Evolutionary conservation across 768 basidiomycete species (phyloP).

Genomic region (Auriscalpium orientale): DNA sequence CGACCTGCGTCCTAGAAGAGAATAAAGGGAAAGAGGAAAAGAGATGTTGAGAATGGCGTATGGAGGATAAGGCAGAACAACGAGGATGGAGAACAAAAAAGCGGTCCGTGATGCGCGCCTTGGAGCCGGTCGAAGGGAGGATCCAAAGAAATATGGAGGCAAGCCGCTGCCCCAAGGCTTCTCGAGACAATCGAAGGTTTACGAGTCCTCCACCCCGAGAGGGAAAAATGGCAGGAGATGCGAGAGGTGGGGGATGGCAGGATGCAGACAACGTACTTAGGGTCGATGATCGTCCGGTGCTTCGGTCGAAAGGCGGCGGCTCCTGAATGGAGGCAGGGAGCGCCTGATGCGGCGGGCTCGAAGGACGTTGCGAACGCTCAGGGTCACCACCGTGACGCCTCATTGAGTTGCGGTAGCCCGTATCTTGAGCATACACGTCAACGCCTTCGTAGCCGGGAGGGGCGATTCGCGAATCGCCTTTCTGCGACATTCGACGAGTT

Average conservation of each 20-base stretch:
- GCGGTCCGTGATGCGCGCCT: conserved; percentile 15
- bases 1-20: conserved; percentile 17
- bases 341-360: not conserved
- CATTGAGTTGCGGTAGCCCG: conserved; percentile 5
- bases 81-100: conserved; percentile 13
- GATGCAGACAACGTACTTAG: conserved; percentile 19
- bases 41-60: conserved; percentile 15
- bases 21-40: conserved; percentile 10
- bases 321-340: conserved; percentile 5
- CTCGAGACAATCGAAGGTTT: conserved; percentile 8
- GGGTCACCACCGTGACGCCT: conserved; percentile 3
- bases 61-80: conserved; percentile 2
- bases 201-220: conserved; percentile 14
- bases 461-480: conserved; percentile 3
- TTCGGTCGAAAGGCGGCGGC: conserved; percentile 8
- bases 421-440: conserved; percentile 5
- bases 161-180: conserved; percentile 13
- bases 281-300: conserved; percentile 15
- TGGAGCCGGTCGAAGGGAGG: conserved; percentile 11
- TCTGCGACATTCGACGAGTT: conserved; percentile 8
- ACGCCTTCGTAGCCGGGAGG: conserved; percentile 5
- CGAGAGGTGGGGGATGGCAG: conserved; percentile 12
- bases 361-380: conserved; percentile 6
- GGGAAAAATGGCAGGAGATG: conserved; percentile 6
- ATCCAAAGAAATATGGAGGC: conserved; percentile 3